These are phyloP conservation scores for Chalaropsis thielavioides DNA, from an alignment of 2,329 filamentous ascomycete genomes.

Conservation along the genomic window DNA sequence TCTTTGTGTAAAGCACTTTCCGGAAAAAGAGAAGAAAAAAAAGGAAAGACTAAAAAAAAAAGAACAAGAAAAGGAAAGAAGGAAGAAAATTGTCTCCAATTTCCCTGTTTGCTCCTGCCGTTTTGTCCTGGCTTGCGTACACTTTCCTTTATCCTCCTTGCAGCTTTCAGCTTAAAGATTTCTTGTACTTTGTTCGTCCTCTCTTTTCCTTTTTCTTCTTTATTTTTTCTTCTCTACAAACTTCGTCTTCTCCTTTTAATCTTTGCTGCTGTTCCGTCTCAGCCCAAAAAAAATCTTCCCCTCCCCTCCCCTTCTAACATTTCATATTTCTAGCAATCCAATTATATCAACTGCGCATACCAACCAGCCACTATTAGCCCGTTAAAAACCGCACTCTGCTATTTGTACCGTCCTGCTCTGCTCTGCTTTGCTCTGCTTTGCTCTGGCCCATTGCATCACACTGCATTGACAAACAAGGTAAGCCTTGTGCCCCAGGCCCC, in stretches of 20 bases:
- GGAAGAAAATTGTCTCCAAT: conserved; percentile 3
- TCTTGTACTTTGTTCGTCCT: not conserved
- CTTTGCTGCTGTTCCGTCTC: not conserved
- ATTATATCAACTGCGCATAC: not conserved
- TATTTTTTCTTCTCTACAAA: not conserved
- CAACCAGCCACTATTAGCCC: not conserved
- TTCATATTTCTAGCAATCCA: not conserved
- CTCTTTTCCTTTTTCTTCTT: not conserved
- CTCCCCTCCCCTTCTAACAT: not conserved
- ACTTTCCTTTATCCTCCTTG: not conserved
- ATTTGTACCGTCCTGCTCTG: not conserved
- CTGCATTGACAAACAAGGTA: conserved; percentile 17
- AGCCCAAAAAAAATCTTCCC: not conserved
- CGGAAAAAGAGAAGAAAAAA: not conserved
- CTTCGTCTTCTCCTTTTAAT: not conserved
- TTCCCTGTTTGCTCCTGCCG: conserved; percentile 1
- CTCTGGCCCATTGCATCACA: conserved; percentile 12
- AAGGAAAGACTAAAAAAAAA: not conserved
- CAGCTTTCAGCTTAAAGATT: not conserved
- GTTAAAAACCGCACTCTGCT: not conserved
- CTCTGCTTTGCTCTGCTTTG: not conserved
- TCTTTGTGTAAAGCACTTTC: not conserved
- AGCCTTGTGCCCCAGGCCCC: conserved; percentile 14
- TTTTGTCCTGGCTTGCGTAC: not conserved
- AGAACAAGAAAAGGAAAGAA: not conserved